These are phyloP conservation scores for Hypsizygus ulmarius DNA, from an alignment of 1,284 basidiomycete genomes.

Conservation along the genomic window DNA sequence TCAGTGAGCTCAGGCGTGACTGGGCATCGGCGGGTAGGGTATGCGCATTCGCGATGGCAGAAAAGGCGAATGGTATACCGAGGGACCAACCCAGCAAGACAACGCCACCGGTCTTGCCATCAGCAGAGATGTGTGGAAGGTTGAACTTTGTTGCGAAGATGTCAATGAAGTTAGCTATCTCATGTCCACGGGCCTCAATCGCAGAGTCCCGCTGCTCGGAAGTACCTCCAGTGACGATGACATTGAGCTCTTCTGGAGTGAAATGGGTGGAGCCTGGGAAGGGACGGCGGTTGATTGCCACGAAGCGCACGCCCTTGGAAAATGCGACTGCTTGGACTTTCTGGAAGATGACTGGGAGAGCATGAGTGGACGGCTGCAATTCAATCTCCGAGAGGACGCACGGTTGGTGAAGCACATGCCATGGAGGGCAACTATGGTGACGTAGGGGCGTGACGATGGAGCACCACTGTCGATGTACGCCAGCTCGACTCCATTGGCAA, in stretches of 20 bases:
- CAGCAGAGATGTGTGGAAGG: conserved; percentile 27
- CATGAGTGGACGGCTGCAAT: not conserved
- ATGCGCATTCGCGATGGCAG: conserved; percentile 27
- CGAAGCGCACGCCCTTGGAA: conserved; percentile 22
- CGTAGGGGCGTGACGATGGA: conserved; percentile 16
- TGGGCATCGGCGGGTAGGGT: conserved; percentile 21
- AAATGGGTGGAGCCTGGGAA: conserved; percentile 16
- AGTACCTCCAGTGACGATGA: conserved; percentile 23
- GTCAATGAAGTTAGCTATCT: conserved; percentile 33
- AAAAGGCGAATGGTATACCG: conserved; percentile 25
- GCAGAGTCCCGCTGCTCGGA: conserved; percentile 23
- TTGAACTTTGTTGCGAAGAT: conserved; percentile 27
- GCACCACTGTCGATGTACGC: conserved; percentile 25
- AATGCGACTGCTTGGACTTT: conserved; percentile 31
- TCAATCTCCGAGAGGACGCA: conserved; percentile 9
- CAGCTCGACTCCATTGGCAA: conserved; percentile 13
- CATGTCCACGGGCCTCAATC: conserved; percentile 28
- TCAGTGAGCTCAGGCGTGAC: conserved; percentile 19
- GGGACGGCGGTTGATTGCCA: conserved; percentile 25
- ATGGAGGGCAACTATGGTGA: conserved; percentile 25
- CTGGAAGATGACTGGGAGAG: conserved; percentile 35
- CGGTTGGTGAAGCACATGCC: conserved; percentile 35
- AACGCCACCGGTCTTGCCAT: conserved; percentile 31
- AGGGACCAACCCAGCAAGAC: conserved; percentile 38
- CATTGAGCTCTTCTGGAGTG: conserved; percentile 20